Conservation (phyloP, 192 early-diverging fungal genomes). For the Dimargaris cristalligena region DNA sequence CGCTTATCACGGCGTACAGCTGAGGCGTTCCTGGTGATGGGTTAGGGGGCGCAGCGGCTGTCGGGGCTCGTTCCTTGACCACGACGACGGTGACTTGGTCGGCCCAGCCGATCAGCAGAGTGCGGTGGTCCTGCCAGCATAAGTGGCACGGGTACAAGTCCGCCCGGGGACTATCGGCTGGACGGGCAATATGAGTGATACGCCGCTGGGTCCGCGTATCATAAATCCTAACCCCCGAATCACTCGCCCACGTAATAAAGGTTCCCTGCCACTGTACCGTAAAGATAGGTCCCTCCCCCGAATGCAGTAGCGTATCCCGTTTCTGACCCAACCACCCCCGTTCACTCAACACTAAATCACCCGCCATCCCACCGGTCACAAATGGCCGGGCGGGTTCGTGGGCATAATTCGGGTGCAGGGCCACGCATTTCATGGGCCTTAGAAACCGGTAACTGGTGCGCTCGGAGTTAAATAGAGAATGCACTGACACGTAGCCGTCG, state of each 20-base stretch:
- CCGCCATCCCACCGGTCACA: slow-evolving; percentile 81
- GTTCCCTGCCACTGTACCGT: slow-evolving; percentile 66
- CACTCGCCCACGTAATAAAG: slow-evolving; percentile 90
- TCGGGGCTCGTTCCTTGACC: slow-evolving; percentile 39
- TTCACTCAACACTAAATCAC: slow-evolving; percentile 68
- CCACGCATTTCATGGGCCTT: slow-evolving; percentile 77
- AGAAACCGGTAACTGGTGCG: slow-evolving; percentile 54
- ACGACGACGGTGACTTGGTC: slow-evolving; percentile 74
- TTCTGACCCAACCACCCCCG: slow-evolving; percentile 74
- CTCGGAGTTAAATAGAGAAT: slow-evolving; percentile 62
- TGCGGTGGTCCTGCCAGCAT: slow-evolving; percentile 63
- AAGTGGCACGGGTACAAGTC: slow-evolving; percentile 78
- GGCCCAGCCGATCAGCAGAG: slow-evolving; percentile 88
- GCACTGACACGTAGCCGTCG: slow-evolving; percentile 81
- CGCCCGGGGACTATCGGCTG: slow-evolving; percentile 52
- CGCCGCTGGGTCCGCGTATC: slow-evolving; percentile 47
- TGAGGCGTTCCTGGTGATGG: slow-evolving; percentile 19
- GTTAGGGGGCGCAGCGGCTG: too few species aligned
- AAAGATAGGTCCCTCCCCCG: slow-evolving; percentile 80
- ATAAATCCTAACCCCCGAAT: slow-evolving; percentile 75
- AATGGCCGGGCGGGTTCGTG: slow-evolving; percentile 57
- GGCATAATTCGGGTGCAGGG: slow-evolving; percentile 77
- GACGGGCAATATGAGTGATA: slow-evolving; percentile 72
- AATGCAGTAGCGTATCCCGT: slow-evolving; percentile 63
- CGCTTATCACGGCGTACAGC: slow-evolving; percentile 37